Base-by-base conservation (phyloP, 768 basidiomycete genomes). In the Calocybe indica region DNA sequence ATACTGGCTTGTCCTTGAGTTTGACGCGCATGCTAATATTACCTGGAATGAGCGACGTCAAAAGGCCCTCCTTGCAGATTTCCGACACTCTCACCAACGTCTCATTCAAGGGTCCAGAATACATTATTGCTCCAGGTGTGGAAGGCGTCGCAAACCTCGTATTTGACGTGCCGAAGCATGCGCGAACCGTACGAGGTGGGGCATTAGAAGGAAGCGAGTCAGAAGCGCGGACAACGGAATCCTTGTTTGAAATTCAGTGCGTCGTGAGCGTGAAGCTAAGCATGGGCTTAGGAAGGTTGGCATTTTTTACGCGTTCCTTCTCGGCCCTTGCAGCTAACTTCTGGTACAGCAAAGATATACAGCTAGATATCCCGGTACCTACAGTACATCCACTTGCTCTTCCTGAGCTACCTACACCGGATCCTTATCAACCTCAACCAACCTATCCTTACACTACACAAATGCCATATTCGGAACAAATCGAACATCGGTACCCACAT, bases 121-220 rank as follows among this genome's bases (percentile, higher is more conserved):
- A 90, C 53, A 76, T 78, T 31, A 79, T 90, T 30, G 74, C 73
- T 6, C 85, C 87, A 1, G 86, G 85, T 12, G 74, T 72, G 2
- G 89, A 91, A 57, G 89, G 89, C 14, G 75, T 90, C 1, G 89
- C 89, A 1, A 80, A 77, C 56, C 73, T 92, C 8, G 85, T 88
- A 8, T 82, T 92, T 52, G 83, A 91, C 59, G 79, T 90, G n/a
- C 89, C 89, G 5, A 71, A 66, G 40, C 63, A 72, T 49, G 80
- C 86, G 0, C 71, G 82, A 46, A 80, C 83, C 4, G 79, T 85
- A 9, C 76, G 72, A 48, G 85, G 83, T 22, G 86, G 85, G 5
- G 56, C 63, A 5, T 71, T 83, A 7, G 61, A 79, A 79, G 80
- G 77, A n/a, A 75, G 71, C 50, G 73, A 75, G 46, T 62, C 65